Evolutionary conservation across 176 grass and related monocot genomes (phyloP), one percentile per base, ranked within the genome.

Genomic region (Rhynchospora breviuscula): DNA sequence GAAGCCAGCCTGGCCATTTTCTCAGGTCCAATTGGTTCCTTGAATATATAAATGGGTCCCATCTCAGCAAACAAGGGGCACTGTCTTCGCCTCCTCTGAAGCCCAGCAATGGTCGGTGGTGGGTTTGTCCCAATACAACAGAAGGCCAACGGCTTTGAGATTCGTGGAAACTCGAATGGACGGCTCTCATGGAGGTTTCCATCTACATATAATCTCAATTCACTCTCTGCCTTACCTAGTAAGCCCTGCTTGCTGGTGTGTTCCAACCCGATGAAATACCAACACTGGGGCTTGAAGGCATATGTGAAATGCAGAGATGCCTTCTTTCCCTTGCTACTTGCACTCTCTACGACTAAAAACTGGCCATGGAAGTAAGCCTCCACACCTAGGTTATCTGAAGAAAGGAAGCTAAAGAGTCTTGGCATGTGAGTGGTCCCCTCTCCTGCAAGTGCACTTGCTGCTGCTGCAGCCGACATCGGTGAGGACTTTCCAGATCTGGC

Each of bases 281-380:
- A 98, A 63, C 86, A 87, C 6, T 90, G 89, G 58, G 92, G 92
- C 86, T 95, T 98, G 86, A 98, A 98, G 5, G 95, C 90, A 63
- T 93, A 85, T 54, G 95, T 98, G 85, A 98, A 98, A 73, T 98
- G 95, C 67, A 98, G 85, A 80, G 95, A 98, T 81, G 95, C 84
- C 83, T 95, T 98, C 89, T 87, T 98, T 74, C 92, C 90, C 85
- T 92, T 98, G n/a, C 87, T 91, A 4, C 87, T 84, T 43, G 85
- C 88, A 82, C 86, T 88, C 86, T 98, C 95, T 72, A 98, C 87
- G 14, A 98, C 95, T 78, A 98, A 86, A 86, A 98, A 98, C 68
- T 98, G 95, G 8, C 95, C 95, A 91, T 95, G 95, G 86, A 98
- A 95, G 82, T 98, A 98, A 63, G 95, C 95, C 51, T 98, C 95